Percentiles rank a stretch among this genome's conserved stretches.
These are phyloP conservation scores for Solanum pimpinellifolium DNA, from an alignment of 257 asterid genomes.

Conservation along the genomic window DNA sequence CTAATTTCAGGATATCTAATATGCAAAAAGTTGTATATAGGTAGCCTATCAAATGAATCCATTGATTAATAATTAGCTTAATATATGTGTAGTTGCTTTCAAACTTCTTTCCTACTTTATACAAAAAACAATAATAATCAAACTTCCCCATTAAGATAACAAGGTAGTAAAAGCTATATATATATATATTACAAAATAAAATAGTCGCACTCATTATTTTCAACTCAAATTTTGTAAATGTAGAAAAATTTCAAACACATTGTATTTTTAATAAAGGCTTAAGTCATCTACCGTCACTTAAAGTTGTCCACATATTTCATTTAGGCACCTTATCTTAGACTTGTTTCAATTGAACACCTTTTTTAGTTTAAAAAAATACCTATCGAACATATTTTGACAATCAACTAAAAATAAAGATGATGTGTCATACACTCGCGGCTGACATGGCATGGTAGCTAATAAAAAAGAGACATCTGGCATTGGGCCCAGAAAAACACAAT, in stretches of 20 bases:
- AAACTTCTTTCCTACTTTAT: background rate
- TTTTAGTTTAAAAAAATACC: no score
- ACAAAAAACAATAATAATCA: background rate
- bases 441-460: no score
- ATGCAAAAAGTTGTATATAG: background rate
- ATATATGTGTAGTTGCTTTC: background rate
- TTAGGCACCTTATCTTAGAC: no score
- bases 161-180: background rate
- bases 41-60: background rate
- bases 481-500: no score
- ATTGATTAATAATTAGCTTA: background rate
- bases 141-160: background rate
- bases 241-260: background rate
- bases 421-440: no score
- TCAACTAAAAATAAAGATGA: no score
- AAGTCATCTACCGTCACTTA: no score
- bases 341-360: no score
- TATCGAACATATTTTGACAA: no score
- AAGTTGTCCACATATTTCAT: no score
- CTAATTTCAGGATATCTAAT: background rate
- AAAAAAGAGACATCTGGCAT: no score
- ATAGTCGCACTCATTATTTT: background rate
- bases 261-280: background rate
- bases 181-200: background rate
- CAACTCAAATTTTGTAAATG: background rate